These are phyloP conservation scores for Aspergillus ochraceus DNA, from an alignment of 2,329 filamentous ascomycete species.

Conservation along the genomic window DNA sequence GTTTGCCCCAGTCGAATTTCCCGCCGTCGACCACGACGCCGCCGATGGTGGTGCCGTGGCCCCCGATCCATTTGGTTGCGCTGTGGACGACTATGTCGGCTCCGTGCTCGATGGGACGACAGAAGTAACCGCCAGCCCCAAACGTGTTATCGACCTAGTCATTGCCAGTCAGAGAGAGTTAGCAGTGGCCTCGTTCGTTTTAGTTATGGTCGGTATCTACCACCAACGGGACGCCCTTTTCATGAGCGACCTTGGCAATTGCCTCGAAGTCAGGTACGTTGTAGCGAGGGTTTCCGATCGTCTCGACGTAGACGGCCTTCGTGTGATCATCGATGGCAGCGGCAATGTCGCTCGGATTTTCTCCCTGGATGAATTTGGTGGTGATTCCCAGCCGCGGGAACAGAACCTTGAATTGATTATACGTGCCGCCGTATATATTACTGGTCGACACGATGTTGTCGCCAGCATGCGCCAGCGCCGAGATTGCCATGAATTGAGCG, in stretches of 20 bases:
- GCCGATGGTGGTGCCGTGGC: conserved; percentile 87
- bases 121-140: conserved; percentile 86
- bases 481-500: conserved; percentile 88
- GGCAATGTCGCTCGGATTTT: conserved; percentile 75
- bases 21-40: conserved; percentile 30
- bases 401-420: conserved; percentile 95
- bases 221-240: conserved; percentile 65
- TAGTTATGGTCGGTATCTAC: conserved; percentile 32
- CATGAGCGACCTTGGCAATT: conserved; percentile 77
- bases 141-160: conserved; percentile 87
- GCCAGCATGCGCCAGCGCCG: conserved; percentile 78
- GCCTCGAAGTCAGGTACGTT: conserved; percentile 90
- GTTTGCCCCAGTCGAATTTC: conserved; percentile 83
- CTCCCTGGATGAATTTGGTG: conserved; percentile 84
- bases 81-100: conserved; percentile 94
- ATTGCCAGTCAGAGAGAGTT: not conserved
- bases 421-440: conserved; percentile 92
- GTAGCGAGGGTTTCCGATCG: conserved; percentile 90
- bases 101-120: conserved; percentile 82
- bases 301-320: conserved; percentile 89
- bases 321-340: conserved; percentile 87
- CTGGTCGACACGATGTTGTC: conserved; percentile 93
- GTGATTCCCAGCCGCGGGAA: conserved; percentile 82
- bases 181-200: not conserved
- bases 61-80: conserved; percentile 95